These are phyloP conservation scores for Malassezia nana DNA, from an alignment of 1,284 basidiomycete species.

Conservation along the genomic window DNA sequence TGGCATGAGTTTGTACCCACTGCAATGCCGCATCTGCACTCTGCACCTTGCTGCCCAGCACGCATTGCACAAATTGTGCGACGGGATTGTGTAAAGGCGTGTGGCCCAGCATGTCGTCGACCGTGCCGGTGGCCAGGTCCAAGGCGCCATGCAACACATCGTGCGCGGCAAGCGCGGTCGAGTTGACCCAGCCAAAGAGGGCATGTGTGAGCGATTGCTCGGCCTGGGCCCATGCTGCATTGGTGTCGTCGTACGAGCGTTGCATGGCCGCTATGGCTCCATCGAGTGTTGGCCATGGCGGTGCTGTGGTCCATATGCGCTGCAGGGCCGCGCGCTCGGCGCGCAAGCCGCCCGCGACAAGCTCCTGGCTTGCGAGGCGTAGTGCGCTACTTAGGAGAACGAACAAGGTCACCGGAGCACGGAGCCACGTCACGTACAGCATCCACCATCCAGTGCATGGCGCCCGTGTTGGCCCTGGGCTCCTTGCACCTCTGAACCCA, in stretches of 20 bases:
- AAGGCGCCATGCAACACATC: slow-evolving; percentile 3
- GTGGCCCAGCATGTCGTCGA: slow-evolving; percentile 3
- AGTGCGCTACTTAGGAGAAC: background rate
- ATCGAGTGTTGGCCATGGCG: background rate
- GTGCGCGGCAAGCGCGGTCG: background rate
- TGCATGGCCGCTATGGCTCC: background rate
- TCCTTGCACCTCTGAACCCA: background rate
- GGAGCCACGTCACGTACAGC: background rate
- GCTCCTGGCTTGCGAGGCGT: background rate
- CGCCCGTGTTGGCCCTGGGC: background rate
- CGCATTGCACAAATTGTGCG: slow-evolving; percentile 6
- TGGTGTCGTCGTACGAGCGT: background rate
- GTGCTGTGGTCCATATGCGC: background rate
- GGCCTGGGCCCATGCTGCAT: background rate
- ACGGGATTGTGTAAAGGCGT: slow-evolving; percentile 14
- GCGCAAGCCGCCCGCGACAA: background rate
- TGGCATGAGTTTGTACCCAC: background rate
- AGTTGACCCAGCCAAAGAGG: slow-evolving; percentile 5
- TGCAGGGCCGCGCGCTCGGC: background rate
- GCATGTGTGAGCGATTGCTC: background rate
- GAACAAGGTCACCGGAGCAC: background rate
- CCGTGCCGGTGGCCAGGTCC: slow-evolving; percentile 5
- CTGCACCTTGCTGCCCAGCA: slow-evolving; percentile 12
- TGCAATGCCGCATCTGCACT: background rate
- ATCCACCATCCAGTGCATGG: background rate